Base-by-base conservation (phyloP, 441 rosid species). In the Breynia disticha region DNA sequence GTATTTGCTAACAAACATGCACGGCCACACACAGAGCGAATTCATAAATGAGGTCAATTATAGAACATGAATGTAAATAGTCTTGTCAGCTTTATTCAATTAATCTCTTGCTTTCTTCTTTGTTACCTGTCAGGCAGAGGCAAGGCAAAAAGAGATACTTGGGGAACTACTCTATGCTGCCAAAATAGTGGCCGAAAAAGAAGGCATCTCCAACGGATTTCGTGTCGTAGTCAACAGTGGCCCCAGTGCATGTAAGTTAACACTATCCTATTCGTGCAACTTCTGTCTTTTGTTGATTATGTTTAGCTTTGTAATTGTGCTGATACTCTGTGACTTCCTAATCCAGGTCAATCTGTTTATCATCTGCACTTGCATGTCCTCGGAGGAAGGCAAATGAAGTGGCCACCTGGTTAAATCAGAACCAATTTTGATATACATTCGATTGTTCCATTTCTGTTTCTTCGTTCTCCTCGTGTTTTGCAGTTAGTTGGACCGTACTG, bases 161-260 rank as follows among this genome's bases (percentile, higher is more conserved):
- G 94, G 90, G 32, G 71, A 63, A 53, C 98, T 91, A 62, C 81
- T 87, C 24, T 70, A 64, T 41, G 94, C 86, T 32, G 80, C 96
- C 4, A 84, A 75, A 79, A 69, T 78, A 59, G 98, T 86, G 65
- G 98, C 98, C 37, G 94, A 87, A 65, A 87, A 76, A 61, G 96
- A 91, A 72, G 96, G 96, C 17, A 82, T 86, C 63, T 50, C 71
- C 0, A 86, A 87, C 5, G 89, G 96, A 16, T 91, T 86, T 59
- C 94, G 95, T 41, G 83, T 86, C 52, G 98, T 88, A 38, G 82
- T 91, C 71, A 88, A 91, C 82, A 84, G 71, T 22, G 98, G 96
- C 28, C 81, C 77, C 10, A 61, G 42, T 56, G 98, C 79, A 50
- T 82, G 96, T 86, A 78, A 82, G 94, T 73, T 50, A 2, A 28